Conservation (phyloP, 441 rosid species). For the Euphorbia schlechtendalii region DNA sequence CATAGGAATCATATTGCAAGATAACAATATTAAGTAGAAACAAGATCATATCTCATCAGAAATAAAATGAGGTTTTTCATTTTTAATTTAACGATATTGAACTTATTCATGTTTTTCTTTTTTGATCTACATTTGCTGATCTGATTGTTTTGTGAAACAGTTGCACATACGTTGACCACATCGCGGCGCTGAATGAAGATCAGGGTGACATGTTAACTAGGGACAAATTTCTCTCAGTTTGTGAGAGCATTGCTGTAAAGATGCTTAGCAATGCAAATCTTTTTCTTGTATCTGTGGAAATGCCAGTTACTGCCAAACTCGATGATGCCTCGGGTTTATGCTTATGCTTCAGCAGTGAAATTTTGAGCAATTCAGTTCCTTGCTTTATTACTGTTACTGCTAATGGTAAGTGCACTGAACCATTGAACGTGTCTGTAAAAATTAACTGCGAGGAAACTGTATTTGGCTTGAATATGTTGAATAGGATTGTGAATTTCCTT, state of each 20-base stretch:
- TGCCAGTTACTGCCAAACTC: slow-evolving; percentile 61
- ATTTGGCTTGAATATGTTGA: slow-evolving; percentile 77
- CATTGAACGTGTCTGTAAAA: slow-evolving; percentile 44
- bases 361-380: slow-evolving; percentile 66
- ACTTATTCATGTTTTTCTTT: not conserved
- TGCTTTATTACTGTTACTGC: slow-evolving; percentile 70
- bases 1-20: too few species aligned
- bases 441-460: slow-evolving; percentile 90
- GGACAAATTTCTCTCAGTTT: slow-evolving; percentile 61
- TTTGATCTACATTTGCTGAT: slow-evolving; percentile 6
- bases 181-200: slow-evolving; percentile 51
- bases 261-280: slow-evolving; percentile 83
- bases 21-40: too few species aligned
- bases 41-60: not conserved
- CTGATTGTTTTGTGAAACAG: slow-evolving; percentile 29
- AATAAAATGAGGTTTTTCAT: slow-evolving; percentile 4
- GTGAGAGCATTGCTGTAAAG: slow-evolving; percentile 62
- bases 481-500: slow-evolving; percentile 65
- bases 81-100: not conserved
- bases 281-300: slow-evolving; percentile 66
- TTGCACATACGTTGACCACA: slow-evolving; percentile 61
- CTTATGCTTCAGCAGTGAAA: slow-evolving; percentile 73
- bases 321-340: slow-evolving; percentile 80
- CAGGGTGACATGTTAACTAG: slow-evolving; percentile 29
- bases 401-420: slow-evolving; percentile 81